Evolutionary conservation across 768 basidiomycete species (phyloP).

Genomic region (Thelephora ganbajun): DNA sequence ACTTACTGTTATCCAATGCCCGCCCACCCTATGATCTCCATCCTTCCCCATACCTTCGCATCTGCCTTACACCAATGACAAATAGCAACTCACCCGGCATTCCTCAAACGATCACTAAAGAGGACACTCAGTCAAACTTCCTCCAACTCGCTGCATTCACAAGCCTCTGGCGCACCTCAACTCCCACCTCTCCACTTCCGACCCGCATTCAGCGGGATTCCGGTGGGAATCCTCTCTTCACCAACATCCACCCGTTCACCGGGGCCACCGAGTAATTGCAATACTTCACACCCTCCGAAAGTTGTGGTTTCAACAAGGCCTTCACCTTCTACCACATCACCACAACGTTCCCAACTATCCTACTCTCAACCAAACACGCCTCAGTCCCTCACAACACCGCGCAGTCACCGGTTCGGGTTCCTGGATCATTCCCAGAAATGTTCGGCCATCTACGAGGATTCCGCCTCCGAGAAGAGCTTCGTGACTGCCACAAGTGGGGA

Average conservation of each 20-base stretch:
- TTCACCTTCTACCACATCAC: slow-evolving; percentile 1
- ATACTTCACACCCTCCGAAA: no score
- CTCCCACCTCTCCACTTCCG: slow-evolving; percentile 46
- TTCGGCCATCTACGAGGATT: slow-evolving; percentile 20
- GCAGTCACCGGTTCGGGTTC: slow-evolving; percentile 10
- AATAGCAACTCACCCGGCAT: background rate
- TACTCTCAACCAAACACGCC: slow-evolving; percentile 5
- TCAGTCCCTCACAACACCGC: slow-evolving; percentile 12
- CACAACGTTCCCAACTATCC: slow-evolving; percentile 7
- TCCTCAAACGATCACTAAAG: background rate
- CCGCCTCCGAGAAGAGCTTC: slow-evolving; percentile 17
- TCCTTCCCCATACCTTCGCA: no score
- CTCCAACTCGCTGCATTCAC: background rate
- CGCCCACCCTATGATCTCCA: no score
- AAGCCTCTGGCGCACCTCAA: background rate
- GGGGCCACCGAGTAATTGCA: no score
- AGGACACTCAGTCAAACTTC: background rate
- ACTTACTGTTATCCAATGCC: no score
- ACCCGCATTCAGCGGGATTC: slow-evolving; percentile 28
- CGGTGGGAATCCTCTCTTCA: background rate
- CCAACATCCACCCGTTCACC: no score
- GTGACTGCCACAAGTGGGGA: slow-evolving; percentile 17
- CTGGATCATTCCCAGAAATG: slow-evolving; percentile 11
- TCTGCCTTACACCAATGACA: background rate
- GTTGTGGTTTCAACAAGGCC: background rate